Evolutionary conservation across 345 rosid genomes (phyloP).

Genomic region (Bruguiera parviflora): DNA sequence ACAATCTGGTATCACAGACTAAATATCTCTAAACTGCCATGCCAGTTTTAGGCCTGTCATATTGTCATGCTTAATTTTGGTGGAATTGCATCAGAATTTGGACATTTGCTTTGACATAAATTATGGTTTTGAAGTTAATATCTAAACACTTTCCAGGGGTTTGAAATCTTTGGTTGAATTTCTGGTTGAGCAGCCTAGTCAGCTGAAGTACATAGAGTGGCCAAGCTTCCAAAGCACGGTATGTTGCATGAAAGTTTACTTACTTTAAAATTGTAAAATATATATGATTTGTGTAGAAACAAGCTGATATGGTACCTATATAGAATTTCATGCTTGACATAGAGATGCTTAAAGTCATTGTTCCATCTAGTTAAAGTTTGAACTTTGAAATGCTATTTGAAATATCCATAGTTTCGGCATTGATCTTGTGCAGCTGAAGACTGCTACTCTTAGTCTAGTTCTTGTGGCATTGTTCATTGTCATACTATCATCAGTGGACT

Average conservation of each 20-base stretch:
- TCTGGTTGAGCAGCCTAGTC: constrained; percentile 74
- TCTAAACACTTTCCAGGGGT: constrained; percentile 38
- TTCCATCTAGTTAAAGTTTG: constrained; percentile 2
- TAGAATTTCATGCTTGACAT: neutral
- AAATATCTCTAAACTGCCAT: neutral
- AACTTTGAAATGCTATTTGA: neutral
- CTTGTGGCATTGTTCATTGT: constrained; percentile 69
- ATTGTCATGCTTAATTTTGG: neutral
- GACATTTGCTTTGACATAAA: neutral
- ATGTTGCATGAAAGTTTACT: constrained; percentile 12
- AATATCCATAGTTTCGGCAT: neutral
- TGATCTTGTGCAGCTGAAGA: constrained; percentile 58
- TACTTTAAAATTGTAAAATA: neutral
- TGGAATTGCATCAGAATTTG: neutral
- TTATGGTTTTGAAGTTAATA: neutral
- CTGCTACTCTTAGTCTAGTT: constrained; percentile 65
- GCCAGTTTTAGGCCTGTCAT: neutral
- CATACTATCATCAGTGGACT: constrained; percentile 63
- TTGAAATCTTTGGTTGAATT: constrained; percentile 45
- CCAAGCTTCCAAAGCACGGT: constrained; percentile 72
- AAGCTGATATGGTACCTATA: neutral
- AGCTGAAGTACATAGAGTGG: constrained; percentile 84
- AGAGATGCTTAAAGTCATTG: neutral
- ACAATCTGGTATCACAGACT: constrained; percentile 36
- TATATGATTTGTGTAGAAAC: neutral